Evolutionary conservation across 306 rosid species (phyloP).

Genomic region (cucumber (Cucumis sativus)): Cucumber_9930_V3 NC_026658.2:17203001-17203500

Average conservation of each 20-base stretch:
- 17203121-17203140: not conserved
- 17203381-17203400: too few species aligned
- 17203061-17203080: not conserved
- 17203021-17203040: not conserved
- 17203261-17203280: not conserved
- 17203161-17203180: not conserved
- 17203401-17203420: too few species aligned
- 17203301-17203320: not conserved
- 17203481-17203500: too few species aligned
- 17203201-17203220: not conserved
- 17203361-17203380: too few species aligned
- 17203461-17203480: too few species aligned
- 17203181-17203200: not conserved
- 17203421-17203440: too few species aligned
- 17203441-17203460: too few species aligned
- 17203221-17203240: not conserved
- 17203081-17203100: not conserved
- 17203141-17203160: not conserved
- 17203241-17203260: not conserved
- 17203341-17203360: too few species aligned
- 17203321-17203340: not conserved
- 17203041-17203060: not conserved
- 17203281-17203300: not conserved
- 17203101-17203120: not conserved
- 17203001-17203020: not conserved